phyloP scores from a whole-genome alignment of 495 filamentous ascomycete genomes.

The Pyronema domesticum region DNA sequence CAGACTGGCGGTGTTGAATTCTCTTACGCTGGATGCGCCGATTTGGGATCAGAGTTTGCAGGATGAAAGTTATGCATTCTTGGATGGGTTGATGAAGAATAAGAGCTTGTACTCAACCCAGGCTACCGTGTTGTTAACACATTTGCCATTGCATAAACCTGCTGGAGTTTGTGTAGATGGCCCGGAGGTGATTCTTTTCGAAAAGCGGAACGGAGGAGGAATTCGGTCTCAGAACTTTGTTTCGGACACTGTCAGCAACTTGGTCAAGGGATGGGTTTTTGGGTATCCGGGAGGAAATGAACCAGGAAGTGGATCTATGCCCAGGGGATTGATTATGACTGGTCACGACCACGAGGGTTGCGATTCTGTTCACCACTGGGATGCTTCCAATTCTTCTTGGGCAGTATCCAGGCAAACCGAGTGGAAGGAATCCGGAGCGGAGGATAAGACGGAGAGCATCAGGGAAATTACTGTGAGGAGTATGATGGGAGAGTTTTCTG shows the following conservation, averaged over 20 bases:
- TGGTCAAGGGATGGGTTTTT: constrained; percentile 61
- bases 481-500: constrained; percentile 92
- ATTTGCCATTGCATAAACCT: constrained; percentile 75
- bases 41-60: constrained; percentile 47
- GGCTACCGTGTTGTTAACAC: constrained; percentile 71
- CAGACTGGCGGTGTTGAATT: constrained; percentile 71
- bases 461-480: constrained; percentile 86
- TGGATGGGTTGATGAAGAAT: constrained; percentile 41
- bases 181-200: constrained; percentile 58
- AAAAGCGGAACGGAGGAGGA: constrained; percentile 41
- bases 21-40: constrained; percentile 78
- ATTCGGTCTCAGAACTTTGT: constrained; percentile 88
- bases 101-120: constrained; percentile 20
- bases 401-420: constrained; percentile 1
- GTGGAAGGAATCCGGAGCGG: not conserved
- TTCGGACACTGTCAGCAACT: constrained; percentile 42
- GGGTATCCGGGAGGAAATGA: constrained; percentile 46
- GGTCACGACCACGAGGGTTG: constrained; percentile 93
- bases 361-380: constrained; percentile 65
- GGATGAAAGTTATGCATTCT: constrained; percentile 52
- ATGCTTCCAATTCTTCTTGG: constrained; percentile 27
- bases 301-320: constrained; percentile 37
- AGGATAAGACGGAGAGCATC: constrained; percentile 29
- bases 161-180: constrained; percentile 68
- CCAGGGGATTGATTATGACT: constrained; percentile 61